Evolutionary conservation across 1,139 yeast genomes (phyloP), one percentile per base, ranked within the genome.

Genomic region (Kurtzmaniella quercitrusa): DNA sequence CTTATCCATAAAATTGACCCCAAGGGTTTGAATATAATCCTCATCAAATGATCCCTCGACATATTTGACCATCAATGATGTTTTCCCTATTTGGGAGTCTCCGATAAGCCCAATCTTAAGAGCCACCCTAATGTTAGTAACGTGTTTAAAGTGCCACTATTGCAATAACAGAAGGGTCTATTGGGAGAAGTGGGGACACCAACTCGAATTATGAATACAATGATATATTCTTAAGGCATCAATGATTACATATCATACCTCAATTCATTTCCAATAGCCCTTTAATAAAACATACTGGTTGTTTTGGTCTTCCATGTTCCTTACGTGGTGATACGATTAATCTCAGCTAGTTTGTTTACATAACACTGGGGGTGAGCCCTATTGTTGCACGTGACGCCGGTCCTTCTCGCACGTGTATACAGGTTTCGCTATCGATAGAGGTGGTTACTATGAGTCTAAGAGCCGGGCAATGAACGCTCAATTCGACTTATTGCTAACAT

Each of bases 1-100:
- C 55, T 91, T 84, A 59, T 94, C 97, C 88, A 94, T 84, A 63
- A 88, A 93, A 58, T 93, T 93, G 46, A 94, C 98, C 5, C 99
- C 98, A 40, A 88, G 61, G 0, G 98, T 93, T 64, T 89, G 97
- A 43, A 91, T 88, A 56, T 93, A 93, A 51, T 83, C 93, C 56
- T 89, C 95, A 57, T 89, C 96, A 59, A 87, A 93, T 36, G 88
- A 80, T 41, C 95, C 95, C 58, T 93, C 97, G 17, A 93, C 98
- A 57, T 93, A 93, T 58, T 93, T 91, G 26, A 91, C 96, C 98
- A 93, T 93, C 45, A 93, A 66, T 8, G 98, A 88, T 0, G 99
- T 93, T 58, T 93, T 93, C 5, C 99, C 99, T n/a, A 93, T 93
- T 56, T 89, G 96, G 1, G 97, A 95, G 61, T 94, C 98, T 8